Base-by-base conservation (phyloP, 345 rosid species). In the Turnera subulata region DNA sequence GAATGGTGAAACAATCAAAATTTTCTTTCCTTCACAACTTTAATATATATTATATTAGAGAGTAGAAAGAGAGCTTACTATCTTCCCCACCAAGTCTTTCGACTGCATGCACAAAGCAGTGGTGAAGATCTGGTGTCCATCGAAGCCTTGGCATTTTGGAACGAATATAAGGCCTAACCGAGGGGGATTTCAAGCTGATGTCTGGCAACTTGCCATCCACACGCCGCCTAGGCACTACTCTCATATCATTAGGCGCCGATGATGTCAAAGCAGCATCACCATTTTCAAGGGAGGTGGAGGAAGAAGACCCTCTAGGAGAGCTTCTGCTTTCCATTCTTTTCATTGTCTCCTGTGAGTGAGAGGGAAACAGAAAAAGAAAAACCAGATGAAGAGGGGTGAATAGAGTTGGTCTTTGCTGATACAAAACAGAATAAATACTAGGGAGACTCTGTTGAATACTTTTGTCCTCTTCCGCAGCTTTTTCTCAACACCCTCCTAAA, bases 121-220 rank as follows among this genome's bases (percentile, higher is more conserved):
- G 80, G 33, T 85, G 93, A 66, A 85, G 84, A 49, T 73, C 69
- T 8, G 83, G 70, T 21, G 86, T 83, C 93, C 93, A 85, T 19
- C 85, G 72, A 33, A 83, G 74, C 24, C 93, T 59, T n/a, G 89
- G 89, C 65, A 67, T 33, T 66, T 72, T 83, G 7, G 89, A 74
- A 47, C 86, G 79, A 37, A 73, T 73, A 59, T 73, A 78, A 61
- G 78, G 77, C 78, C 85, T 68, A 39, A 76, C 80, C 6, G 20
- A 16, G 12, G 72, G 62, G 10, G 66, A 35, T 58, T 55, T 74
- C 56, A 63, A 32, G 62, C 68, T 56, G 20, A 26, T 55, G 11
- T 19, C 63, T 13, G 43, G 10, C 14, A 5, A 55, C 33, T 39
- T 10, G 19, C 37, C 38, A 25, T 6, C 25, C 13, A 6, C 13